A percentile compares a stretch with the other conserved stretches of the same genome.
Evolutionary conservation across 306 rosid species (phyloP).

Genomic region (Gastrolobium bilobum): DNA sequence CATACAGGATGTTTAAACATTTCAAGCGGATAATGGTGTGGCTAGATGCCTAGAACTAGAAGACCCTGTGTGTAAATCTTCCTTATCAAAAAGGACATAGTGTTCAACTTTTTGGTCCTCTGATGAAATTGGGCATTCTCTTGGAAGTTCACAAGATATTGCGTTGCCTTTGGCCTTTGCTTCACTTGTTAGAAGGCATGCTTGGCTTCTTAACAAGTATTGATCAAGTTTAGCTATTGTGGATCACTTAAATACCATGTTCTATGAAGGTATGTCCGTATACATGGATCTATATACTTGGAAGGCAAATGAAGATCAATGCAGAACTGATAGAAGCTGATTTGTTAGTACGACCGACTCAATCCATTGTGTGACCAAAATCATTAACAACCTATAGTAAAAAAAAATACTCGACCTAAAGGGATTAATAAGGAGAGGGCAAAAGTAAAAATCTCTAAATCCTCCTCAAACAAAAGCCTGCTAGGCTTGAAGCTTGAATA

Average conservation of each 20-base stretch:
- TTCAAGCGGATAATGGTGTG: slow-evolving; percentile 25
- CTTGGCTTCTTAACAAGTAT: background rate
- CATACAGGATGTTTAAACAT: background rate
- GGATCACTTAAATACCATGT: slow-evolving; percentile 8
- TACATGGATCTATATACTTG: slow-evolving; percentile 9
- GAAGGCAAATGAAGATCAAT: background rate
- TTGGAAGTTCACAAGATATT: background rate
- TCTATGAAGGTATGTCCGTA: background rate
- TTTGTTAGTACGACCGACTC: background rate
- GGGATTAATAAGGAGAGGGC: background rate
- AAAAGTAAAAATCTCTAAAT: background rate
- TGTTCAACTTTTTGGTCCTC: slow-evolving; percentile 20
- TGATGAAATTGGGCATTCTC: slow-evolving; percentile 19
- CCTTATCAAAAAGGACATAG: background rate
- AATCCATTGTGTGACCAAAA: background rate
- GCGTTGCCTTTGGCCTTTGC: slow-evolving; percentile 39
- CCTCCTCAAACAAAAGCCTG: slow-evolving; percentile 18
- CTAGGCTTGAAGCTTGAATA: slow-evolving; percentile 3
- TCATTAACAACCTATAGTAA: background rate
- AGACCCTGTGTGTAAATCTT: background rate
- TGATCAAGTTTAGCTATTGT: background rate
- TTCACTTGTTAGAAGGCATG: slow-evolving; percentile 7
- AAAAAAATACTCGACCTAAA: background rate
- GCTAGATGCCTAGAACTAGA: background rate
- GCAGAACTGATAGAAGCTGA: slow-evolving; percentile 21